Conservation (phyloP, 2,329 filamentous ascomycete species). For the Aspergillus chevalieri region DNA sequence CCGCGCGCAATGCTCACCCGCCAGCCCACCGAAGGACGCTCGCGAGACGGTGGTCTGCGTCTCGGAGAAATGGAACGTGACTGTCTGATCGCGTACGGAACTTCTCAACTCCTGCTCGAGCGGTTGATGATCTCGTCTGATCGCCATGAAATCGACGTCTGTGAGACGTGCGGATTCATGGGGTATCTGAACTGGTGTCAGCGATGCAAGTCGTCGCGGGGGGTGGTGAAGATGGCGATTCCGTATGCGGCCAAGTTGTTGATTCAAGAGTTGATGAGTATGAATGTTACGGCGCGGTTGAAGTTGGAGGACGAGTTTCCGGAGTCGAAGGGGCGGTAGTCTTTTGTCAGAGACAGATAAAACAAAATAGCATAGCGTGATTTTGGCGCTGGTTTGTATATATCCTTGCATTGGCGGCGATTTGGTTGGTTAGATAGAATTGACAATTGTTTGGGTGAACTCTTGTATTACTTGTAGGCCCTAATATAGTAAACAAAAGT, state of each 20-base stretch:
- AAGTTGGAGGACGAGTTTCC: conserved; percentile 94
- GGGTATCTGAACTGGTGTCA: conserved; percentile 94
- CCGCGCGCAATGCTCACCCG: conserved; percentile 87
- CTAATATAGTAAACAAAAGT: too few relatives aligned
- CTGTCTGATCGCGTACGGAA: conserved; percentile 94
- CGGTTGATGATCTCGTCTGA: conserved; percentile 92
- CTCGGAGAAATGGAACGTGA: conserved; percentile 99
- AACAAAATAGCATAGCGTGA: conserved; percentile 2
- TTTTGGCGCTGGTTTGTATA: conserved; percentile 7
- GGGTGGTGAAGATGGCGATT: conserved; percentile 89
- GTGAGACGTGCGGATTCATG: conserved; percentile 89
- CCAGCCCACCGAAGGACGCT: conserved; percentile 93
- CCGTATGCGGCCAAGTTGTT: conserved; percentile 95
- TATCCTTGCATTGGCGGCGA: conserved; percentile 19
- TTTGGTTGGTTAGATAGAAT: conserved; percentile 4
- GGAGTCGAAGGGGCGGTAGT: conserved; percentile 32
- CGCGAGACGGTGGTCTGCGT: conserved; percentile 82
- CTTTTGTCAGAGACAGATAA: neutral
- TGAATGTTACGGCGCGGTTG: conserved; percentile 94
- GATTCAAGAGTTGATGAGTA: conserved; percentile 92
- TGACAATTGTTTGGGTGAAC: neutral
- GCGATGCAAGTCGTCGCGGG: conserved; percentile 77
- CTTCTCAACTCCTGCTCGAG: conserved; percentile 84
- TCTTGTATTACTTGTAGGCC: too few relatives aligned
- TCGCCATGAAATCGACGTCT: conserved; percentile 85